Conservation (phyloP, 2,329 filamentous ascomycete genomes). For the Colletotrichum graminicola region DNA sequence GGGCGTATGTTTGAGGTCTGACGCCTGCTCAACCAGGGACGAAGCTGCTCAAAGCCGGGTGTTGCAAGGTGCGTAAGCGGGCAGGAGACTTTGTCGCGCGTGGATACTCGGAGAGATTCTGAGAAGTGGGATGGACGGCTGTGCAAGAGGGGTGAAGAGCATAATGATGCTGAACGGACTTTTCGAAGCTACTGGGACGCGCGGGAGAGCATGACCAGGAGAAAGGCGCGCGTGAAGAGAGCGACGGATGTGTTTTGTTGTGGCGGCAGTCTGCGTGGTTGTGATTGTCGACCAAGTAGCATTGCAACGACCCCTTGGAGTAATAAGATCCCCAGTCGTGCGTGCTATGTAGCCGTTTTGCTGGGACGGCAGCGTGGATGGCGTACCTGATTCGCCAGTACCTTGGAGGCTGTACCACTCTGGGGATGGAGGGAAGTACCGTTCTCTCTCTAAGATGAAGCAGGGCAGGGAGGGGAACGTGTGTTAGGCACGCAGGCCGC, state of each 20-base stretch:
- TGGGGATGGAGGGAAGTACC: conserved; percentile 18
- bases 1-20: conserved; percentile 10
- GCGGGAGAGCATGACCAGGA: conserved; percentile 31
- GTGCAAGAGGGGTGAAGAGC: conserved; percentile 40
- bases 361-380: conserved; percentile 35
- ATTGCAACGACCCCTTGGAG: conserved; percentile 41
- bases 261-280: conserved; percentile 29
- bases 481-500: conserved; percentile 11
- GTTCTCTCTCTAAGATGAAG: conserved; percentile 17
- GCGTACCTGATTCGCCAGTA: conserved; percentile 31
- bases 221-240: conserved; percentile 7
- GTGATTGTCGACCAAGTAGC: conserved; percentile 39
- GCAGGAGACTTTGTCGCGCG: conserved; percentile 27
- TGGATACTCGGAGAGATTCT: conserved; percentile 30
- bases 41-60: background rate
- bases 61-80: conserved; percentile 27
- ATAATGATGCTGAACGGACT: conserved; percentile 41
- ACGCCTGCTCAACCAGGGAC: conserved; percentile 13
- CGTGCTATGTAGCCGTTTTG: conserved; percentile 31
- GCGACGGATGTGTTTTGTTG: conserved; percentile 25
- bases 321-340: conserved; percentile 39
- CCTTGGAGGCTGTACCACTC: conserved; percentile 13
- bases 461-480: conserved; percentile 29
- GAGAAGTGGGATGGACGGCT: conserved; percentile 36
- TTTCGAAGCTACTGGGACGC: conserved; percentile 35